phyloP scores from a whole-genome alignment of 352 stramenopile species.

The Globisporangium iwayamae region DNA sequence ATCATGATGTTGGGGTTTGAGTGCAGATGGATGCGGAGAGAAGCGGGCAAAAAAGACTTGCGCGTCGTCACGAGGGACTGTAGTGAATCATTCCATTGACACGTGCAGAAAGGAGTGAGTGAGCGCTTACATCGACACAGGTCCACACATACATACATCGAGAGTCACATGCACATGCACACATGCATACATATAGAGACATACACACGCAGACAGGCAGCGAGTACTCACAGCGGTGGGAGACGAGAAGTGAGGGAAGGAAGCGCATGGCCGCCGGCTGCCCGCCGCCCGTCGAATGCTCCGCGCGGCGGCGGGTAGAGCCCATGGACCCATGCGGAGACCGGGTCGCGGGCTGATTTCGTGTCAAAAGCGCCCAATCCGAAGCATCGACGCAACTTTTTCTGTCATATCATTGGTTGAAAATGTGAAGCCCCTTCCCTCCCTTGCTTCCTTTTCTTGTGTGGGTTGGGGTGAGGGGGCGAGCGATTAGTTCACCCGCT shows the following conservation, averaged over 20 bases:
- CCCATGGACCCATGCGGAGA: constrained; percentile 13
- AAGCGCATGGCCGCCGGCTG: constrained; percentile 2
- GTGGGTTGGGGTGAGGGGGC: not conserved
- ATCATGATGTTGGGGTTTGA: not conserved
- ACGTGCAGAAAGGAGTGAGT: not conserved
- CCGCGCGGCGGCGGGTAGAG: constrained; percentile 24
- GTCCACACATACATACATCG: not conserved
- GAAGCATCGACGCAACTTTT: not conserved
- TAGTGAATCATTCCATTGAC: constrained; percentile 14
- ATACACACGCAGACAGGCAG: not conserved
- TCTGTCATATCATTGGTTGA: not conserved
- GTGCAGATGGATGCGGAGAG: not conserved
- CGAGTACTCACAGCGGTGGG: constrained; percentile 21
- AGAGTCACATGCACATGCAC: not conserved
- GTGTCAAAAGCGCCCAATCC: not conserved
- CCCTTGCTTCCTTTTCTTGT: not conserved
- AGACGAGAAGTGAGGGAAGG: constrained; percentile 29
- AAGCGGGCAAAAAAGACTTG: not conserved
- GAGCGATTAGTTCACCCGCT: too few species aligned
- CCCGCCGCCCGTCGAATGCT: constrained; percentile 24
- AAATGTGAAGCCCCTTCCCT: not conserved
- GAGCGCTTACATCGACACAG: not conserved
- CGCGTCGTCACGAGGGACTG: constrained; percentile 1
- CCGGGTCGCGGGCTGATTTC: not conserved
- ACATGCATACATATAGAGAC: not conserved